Base-by-base conservation (phyloP, 1,284 basidiomycete genomes). In the Irpex rosettiformis region DNA sequence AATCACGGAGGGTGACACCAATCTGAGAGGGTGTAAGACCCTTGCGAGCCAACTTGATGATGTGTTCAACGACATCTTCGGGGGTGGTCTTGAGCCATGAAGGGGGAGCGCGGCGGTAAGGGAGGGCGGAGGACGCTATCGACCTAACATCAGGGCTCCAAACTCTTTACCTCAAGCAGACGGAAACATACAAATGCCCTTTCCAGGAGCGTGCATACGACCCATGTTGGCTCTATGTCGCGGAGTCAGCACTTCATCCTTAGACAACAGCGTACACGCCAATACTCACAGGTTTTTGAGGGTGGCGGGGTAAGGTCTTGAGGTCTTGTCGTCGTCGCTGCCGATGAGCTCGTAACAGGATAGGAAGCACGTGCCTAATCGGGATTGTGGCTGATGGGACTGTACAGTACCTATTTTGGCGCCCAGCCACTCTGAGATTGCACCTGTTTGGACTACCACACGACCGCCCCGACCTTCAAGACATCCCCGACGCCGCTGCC, bases 1-100 rank as follows among this genome's bases (percentile, higher is more conserved):
- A 94, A 84, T 98, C 96, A 79, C 96, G 93, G 73, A 99, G 92
- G 75, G 91, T 88, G 67, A 98, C 94, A 86, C 96, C 96, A 75
- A 98, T 98, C 78, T 98, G 94, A 56, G 96, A 98, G 58, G 96
- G 96, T 56, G 94, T 96, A 67, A 97, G 84, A 82, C 96, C 96
- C 85, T 97, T 96, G 77, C 94, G 91, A 61, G 96, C 96, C 70
- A 98, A 89, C 82, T 98, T 98, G 82, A 86, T 83, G 82, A 98
- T 98, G 75, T 96, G 93, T 71, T 98, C 93, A 69, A 92, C 86
- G 70, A 98, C 93, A 68, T 98, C 96, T 62, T 97, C 94, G 49
- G 94, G 88, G 67, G 93, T 91, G 62, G 93, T 91, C 85, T 98
- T 98, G 76, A 97, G 89, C 96, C 96, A 98, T 63, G 91, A 84